These are phyloP conservation scores for Epichloe coenophiala DNA, from an alignment of 2,329 filamentous ascomycete species.

Conservation along the genomic window DNA sequence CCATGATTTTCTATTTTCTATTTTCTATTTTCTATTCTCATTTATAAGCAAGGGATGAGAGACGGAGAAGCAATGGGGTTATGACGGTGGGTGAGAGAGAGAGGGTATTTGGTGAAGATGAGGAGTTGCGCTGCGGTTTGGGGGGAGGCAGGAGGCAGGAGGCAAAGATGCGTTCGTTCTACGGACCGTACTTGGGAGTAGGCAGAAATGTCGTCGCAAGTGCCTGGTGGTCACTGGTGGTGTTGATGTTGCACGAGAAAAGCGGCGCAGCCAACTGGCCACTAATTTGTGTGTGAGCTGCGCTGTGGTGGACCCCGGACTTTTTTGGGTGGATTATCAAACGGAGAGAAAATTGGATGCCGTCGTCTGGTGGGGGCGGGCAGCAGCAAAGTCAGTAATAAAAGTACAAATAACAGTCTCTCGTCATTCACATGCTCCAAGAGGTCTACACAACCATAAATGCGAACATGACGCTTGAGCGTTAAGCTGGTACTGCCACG, in stretches of 20 bases:
- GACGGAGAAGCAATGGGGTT: neutral
- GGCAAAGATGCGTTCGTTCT: no score
- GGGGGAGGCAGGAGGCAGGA: neutral
- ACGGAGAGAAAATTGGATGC: no score
- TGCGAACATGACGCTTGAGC: conserved; percentile 12
- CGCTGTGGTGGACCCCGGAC: neutral
- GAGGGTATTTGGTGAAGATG: neutral
- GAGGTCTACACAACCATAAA: neutral
- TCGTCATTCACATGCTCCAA: neutral
- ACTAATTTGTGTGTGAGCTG: neutral
- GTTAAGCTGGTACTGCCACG: conserved; percentile 7
- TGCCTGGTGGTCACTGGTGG: neutral
- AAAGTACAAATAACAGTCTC: neutral
- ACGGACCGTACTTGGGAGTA: neutral
- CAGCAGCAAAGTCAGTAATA: no score
- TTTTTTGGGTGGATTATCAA: no score
- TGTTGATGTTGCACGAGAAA: neutral
- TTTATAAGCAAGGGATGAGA: neutral
- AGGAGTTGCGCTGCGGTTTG: neutral
- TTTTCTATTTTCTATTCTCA: no score
- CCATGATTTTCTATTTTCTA: conserved; percentile 18
- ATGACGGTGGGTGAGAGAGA: neutral
- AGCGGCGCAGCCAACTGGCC: no score
- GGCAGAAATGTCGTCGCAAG: neutral
- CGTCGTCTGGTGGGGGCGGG: no score